A percentile compares a stretch with the other conserved stretches of the same genome.
These are phyloP conservation scores for Boletus vinaceobasis DNA, from an alignment of 768 basidiomycete genomes.

Conservation along the genomic window DNA sequence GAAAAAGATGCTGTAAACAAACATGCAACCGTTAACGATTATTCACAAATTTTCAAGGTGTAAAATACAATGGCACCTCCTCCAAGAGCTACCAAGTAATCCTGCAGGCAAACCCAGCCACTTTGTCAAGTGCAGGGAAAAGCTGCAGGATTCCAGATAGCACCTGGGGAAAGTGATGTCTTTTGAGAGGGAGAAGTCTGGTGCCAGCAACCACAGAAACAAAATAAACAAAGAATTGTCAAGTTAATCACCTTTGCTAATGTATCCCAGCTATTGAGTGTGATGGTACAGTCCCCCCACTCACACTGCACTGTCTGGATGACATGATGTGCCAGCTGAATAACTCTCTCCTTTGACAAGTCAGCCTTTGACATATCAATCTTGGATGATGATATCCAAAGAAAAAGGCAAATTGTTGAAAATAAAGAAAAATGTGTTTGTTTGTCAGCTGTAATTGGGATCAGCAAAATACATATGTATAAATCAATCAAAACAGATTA, in stretches of 20 bases:
- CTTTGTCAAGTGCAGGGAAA: conserved; percentile 6
- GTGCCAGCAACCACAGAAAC: conserved; percentile 5
- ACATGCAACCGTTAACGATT: conserved; percentile 8
- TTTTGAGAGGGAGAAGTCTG: background rate
- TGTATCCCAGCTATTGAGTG: conserved; percentile 28
- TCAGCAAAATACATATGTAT: background rate
- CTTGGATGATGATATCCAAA: conserved; percentile 10
- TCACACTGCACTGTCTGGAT: conserved; percentile 29
- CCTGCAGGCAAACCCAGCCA: conserved; percentile 17
- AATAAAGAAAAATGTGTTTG: background rate
- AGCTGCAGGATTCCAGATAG: conserved; percentile 14
- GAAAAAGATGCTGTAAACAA: conserved; percentile 23
- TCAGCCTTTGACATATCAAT: conserved; percentile 13
- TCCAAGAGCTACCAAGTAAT: conserved; percentile 19
- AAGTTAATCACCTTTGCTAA: conserved; percentile 28
- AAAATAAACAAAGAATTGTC: background rate
- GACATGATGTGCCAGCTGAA: conserved; percentile 21
- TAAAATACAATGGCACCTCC: background rate
- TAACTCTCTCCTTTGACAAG: conserved; percentile 21
- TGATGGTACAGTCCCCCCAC: conserved; percentile 25
- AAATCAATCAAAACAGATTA: conserved; percentile 9
- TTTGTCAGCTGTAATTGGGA: background rate
- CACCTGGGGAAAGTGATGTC: background rate
- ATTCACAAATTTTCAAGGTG: background rate
- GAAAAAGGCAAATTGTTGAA: background rate